Percentiles rank a stretch among this genome's conserved stretches.
Evolutionary conservation across 371 early-diverging fungal genomes (phyloP).

Genomic region (Mortierella sp.): DNA sequence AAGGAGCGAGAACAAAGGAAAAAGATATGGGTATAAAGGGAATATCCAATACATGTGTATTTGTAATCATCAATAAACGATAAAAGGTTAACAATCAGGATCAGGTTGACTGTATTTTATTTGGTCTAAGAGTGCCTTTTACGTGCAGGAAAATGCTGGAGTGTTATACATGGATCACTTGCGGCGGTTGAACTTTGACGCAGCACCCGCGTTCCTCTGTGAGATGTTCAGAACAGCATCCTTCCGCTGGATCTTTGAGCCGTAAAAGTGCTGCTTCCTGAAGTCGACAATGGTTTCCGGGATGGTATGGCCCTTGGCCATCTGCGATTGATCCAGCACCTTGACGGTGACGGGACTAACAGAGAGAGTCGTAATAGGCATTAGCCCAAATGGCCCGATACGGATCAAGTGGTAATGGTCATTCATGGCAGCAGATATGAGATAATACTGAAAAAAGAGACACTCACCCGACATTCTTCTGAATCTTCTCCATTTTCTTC

Average conservation of each 20-base stretch:
- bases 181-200: constrained; percentile 33
- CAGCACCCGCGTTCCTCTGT: constrained; percentile 34
- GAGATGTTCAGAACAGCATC: constrained; percentile 36
- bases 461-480: constrained; percentile 49
- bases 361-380: background rate
- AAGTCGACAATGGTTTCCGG: constrained; percentile 46
- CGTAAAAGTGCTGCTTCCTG: constrained; percentile 45
- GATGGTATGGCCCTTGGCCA: constrained; percentile 47
- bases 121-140: too few species aligned
- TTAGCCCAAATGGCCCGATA: background rate
- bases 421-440: background rate
- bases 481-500: constrained; percentile 40
- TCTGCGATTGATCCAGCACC: constrained; percentile 35
- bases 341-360: constrained; percentile 53
- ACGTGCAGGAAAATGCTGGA: too few species aligned
- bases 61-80: too few species aligned
- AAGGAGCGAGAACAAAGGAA: too few species aligned
- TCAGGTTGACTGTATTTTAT: too few species aligned
- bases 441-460: background rate
- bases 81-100: background rate
- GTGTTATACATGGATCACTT: constrained; percentile 27
- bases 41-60: too few species aligned
- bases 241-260: constrained; percentile 45
- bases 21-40: too few species aligned
- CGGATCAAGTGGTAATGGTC: background rate